A percentile compares a stretch with the other conserved stretches of the same genome.
Conservation (phyloP, 2,329 filamentous ascomycete species). For the Acarospora socialis region DNA sequence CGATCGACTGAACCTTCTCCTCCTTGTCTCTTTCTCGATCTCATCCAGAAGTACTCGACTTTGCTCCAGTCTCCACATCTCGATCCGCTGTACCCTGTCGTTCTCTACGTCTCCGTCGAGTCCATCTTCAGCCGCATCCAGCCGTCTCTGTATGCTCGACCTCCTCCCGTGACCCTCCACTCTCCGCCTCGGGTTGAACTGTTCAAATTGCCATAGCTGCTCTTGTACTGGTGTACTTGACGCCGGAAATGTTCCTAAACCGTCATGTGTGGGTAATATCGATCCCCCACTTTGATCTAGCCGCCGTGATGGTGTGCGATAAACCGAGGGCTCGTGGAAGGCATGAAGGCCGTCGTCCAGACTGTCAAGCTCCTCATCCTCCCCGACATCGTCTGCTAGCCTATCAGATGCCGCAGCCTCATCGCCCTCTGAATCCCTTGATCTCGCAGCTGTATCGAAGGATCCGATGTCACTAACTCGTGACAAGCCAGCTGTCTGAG, state of each 20-base stretch:
- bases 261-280: constrained; percentile 83
- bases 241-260: constrained; percentile 68
- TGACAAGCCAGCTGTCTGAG: constrained; percentile 54
- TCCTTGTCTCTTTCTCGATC: constrained; percentile 70
- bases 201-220: constrained; percentile 78
- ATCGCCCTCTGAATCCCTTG: constrained; percentile 36
- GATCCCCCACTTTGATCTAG: constrained; percentile 45
- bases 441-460: constrained; percentile 53
- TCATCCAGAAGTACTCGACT: constrained; percentile 74
- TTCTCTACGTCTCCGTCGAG: constrained; percentile 45
- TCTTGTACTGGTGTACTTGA: constrained; percentile 55
- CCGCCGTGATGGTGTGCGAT: constrained; percentile 26
- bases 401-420: constrained; percentile 33
- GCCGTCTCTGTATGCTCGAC: constrained; percentile 42
- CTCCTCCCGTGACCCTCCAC: constrained; percentile 33
- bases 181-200: constrained; percentile 59
- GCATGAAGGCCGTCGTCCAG: constrained; percentile 83
- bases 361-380: constrained; percentile 76
- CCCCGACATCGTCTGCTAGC: constrained; percentile 38
- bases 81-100: constrained; percentile 71
- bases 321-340: constrained; percentile 52
- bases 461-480: constrained; percentile 70
- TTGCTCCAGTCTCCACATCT: constrained; percentile 84
- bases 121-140: constrained; percentile 40
- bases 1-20: constrained; percentile 31